A percentile compares a stretch with the other conserved stretches of the same genome.
Conservation (phyloP, 768 basidiomycete genomes). For the Amanita pallidorosea region DNA sequence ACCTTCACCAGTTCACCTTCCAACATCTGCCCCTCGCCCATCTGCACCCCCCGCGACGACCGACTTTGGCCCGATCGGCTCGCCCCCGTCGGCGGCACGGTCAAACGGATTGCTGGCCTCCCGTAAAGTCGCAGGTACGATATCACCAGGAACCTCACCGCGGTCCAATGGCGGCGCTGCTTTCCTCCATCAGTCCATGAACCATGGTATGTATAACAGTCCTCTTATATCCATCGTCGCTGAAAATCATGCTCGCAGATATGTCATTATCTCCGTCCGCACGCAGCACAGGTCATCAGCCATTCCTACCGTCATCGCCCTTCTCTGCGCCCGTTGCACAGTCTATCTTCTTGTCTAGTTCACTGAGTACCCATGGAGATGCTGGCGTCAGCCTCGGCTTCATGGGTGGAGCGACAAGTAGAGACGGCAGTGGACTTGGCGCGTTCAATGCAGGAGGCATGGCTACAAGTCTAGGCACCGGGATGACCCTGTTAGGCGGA, state of each 20-base stretch:
- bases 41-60: constrained; percentile 25
- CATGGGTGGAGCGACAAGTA: constrained; percentile 1
- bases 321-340: constrained; percentile 69
- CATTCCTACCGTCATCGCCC: constrained; percentile 49
- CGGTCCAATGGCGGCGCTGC: constrained; percentile 12
- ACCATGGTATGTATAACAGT: not conserved
- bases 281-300: constrained; percentile 14
- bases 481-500: constrained; percentile 32
- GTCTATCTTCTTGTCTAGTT: constrained; percentile 37
- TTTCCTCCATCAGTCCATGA: constrained; percentile 5
- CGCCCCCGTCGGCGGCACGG: constrained; percentile 44
- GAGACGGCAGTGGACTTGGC: constrained; percentile 14
- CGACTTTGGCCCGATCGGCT: constrained; percentile 80
- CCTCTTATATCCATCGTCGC: not conserved
- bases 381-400: not conserved
- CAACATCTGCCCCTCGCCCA: constrained; percentile 43
- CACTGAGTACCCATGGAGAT: constrained; percentile 3
- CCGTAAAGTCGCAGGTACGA: constrained; percentile 20
- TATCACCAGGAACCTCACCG: constrained; percentile 56
- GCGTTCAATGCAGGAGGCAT: constrained; percentile 29
- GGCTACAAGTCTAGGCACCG: constrained; percentile 54
- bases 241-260: constrained; percentile 11
- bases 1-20: constrained; percentile 38
- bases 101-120: constrained; percentile 21
- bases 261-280: constrained; percentile 14